phyloP scores from a whole-genome alignment of 75 land plant genomes.

The Sequoiadendron giganteum region DNA sequence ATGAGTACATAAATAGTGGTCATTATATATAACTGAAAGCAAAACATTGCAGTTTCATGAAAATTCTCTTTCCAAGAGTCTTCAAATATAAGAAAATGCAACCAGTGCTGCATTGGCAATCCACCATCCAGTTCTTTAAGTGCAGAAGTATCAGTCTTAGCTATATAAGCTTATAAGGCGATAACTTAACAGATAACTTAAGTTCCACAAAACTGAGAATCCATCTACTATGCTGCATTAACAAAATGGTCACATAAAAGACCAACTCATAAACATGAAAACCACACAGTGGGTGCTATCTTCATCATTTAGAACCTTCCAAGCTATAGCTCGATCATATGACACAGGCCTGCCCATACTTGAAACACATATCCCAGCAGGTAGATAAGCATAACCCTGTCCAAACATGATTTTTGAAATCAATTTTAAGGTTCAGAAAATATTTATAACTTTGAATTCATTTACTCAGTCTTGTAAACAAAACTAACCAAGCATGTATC shows the following conservation, averaged over 20 bases:
- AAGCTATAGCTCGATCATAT: conserved; percentile 80
- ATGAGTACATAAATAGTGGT: background rate
- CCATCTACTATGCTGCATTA: conserved; percentile 44
- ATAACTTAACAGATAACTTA: background rate
- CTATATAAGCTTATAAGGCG: background rate
- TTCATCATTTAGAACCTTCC: conserved; percentile 89
- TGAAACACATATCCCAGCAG: conserved; percentile 89
- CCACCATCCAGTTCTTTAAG: background rate
- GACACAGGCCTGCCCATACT: conserved; percentile 80
- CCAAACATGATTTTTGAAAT: background rate
- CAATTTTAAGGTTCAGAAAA: background rate
- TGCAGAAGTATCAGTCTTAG: background rate
- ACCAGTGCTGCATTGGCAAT: background rate
- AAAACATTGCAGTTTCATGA: background rate
- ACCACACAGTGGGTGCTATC: conserved; percentile 70
- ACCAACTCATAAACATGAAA: conserved; percentile 80
- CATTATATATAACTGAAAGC: background rate
- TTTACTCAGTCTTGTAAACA: background rate
- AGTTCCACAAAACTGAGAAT: conserved; percentile 1
- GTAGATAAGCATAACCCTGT: conserved; percentile 82
- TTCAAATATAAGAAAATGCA: conserved; percentile 8
- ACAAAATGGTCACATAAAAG: conserved; percentile 46
- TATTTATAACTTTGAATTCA: background rate
- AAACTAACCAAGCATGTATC: background rate
- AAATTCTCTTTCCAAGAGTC: conserved; percentile 4